Evolutionary conservation across 768 basidiomycete species (phyloP), one percentile per base, ranked within the genome.

Genomic region (Steccherinum ochraceum): DNA sequence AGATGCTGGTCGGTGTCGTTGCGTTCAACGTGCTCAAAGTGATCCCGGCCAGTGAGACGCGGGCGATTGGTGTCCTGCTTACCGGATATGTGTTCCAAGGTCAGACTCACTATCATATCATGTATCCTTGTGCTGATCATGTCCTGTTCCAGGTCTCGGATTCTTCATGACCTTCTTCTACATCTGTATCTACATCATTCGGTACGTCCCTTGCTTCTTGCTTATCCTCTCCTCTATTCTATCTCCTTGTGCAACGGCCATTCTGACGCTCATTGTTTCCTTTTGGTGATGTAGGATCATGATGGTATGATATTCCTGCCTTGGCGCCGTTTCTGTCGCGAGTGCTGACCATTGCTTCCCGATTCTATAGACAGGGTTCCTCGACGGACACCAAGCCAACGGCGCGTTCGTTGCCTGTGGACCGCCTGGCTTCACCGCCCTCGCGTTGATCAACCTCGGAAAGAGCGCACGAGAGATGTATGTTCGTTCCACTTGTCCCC

Each of bases 141-240:
- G n/a, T n/a, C n/a, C n/a, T n/a, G 35, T 35, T 52, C 16, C 40
- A 71, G 69, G 72, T 4, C 61, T 74, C 20, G 73, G 74, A 5
- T 74, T 72, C 61, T 75, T 75, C 63, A 69, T 75, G 66, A 74
- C 73, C 12, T 72, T 74, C 60, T 72, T 74, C 56, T 76, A 77
- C 51, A 69, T 77, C 24, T 72, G 72, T 58, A 74, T 75, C 30
- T 76, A 75, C 52, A 64, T 76, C 46, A 71, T 75, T 47, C 65
- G 71, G 67, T 71, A 40, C 20, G 68, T 56, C 47, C 35, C 21
- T 18, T 45, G 24, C 51, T 46, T 45, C 40, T 20, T 35, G 46
- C 46, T 24, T 24, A 30, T 24, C n/a, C 23, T 12, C 20, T 12
- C 11, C n/a, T n/a, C 13, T 16, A 23, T 48, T 50, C 52, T 21